These are phyloP conservation scores for Dactylonectria macrodidyma DNA, from an alignment of 2,329 filamentous ascomycete genomes.

Conservation along the genomic window DNA sequence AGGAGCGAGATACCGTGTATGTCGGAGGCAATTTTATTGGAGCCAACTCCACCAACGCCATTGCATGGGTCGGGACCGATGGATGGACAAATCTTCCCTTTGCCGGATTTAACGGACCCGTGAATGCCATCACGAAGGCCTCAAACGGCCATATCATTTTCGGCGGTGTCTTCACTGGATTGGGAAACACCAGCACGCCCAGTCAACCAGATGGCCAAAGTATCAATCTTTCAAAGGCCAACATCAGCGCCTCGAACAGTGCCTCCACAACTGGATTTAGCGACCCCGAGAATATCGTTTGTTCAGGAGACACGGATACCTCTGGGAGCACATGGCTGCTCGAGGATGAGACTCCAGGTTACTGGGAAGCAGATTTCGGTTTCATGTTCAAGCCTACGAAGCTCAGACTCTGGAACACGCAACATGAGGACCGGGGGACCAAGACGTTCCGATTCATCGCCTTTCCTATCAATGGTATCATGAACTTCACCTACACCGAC, in stretches of 20 bases:
- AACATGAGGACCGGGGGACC: slow-evolving; percentile 86
- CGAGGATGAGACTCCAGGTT: slow-evolving; percentile 80
- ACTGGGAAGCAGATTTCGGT: slow-evolving; percentile 85
- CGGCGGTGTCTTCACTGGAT: slow-evolving; percentile 88
- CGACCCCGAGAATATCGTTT: slow-evolving; percentile 86
- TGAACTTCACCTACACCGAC: slow-evolving; percentile 95
- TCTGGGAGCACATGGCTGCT: slow-evolving; percentile 86
- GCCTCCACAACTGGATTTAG: slow-evolving; percentile 75
- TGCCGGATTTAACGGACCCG: slow-evolving; percentile 93
- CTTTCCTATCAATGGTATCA: slow-evolving; percentile 89
- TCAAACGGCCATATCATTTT: slow-evolving; percentile 91
- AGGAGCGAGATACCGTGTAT: slow-evolving; percentile 83
- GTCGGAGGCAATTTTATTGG: slow-evolving; percentile 90
- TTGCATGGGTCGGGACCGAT: slow-evolving; percentile 79
- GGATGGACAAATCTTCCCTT: slow-evolving; percentile 89
- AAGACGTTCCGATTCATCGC: slow-evolving; percentile 91
- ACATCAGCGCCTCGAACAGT: slow-evolving; percentile 77
- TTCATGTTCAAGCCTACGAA: slow-evolving; percentile 92
- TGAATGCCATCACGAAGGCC: slow-evolving; percentile 86
- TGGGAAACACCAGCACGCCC: slow-evolving; percentile 84
- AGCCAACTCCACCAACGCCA: slow-evolving; percentile 88
- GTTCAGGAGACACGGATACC: slow-evolving; percentile 76
- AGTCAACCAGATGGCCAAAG: slow-evolving; percentile 80
- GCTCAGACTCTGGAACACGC: slow-evolving; percentile 89
- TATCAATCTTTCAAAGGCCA: slow-evolving; percentile 87